Percentiles rank a stretch among this genome's conserved stretches.
phyloP scores from a whole-genome alignment of 2,329 filamentous ascomycete species.

The Ophiosphaerella herpotricha region DNA sequence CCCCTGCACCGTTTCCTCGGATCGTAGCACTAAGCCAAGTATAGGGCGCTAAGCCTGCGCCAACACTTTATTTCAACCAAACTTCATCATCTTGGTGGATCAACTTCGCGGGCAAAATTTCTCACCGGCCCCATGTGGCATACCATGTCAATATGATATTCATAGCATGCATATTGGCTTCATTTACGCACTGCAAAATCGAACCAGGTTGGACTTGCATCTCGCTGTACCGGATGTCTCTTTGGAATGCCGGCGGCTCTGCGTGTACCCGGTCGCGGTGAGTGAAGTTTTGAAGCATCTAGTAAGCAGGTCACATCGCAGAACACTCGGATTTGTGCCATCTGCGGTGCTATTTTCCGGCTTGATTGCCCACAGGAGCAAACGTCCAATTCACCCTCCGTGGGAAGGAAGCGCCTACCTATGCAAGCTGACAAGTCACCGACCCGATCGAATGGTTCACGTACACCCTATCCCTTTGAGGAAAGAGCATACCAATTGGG shows the following conservation, averaged over 20 bases:
- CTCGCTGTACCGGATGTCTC: constrained; percentile 14
- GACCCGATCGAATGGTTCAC: not conserved
- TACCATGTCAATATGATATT: constrained; percentile 11
- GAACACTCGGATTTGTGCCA: not conserved
- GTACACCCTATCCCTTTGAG: no score
- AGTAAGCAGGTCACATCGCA: not conserved
- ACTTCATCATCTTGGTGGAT: constrained; percentile 29
- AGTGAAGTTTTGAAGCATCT: no score
- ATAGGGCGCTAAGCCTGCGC: constrained; percentile 29
- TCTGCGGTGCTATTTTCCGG: not conserved
- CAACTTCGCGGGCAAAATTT: constrained; percentile 15
- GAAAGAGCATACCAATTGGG: not conserved
- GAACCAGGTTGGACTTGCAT: constrained; percentile 10
- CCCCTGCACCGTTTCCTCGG: constrained; percentile 18
- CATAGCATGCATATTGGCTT: constrained; percentile 10
- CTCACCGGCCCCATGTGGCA: constrained; percentile 15
- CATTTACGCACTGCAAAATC: constrained; percentile 25
- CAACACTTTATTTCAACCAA: constrained; percentile 40
- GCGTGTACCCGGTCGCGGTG: constrained; percentile 2
- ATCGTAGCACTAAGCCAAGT: constrained; percentile 19
- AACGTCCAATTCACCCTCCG: not conserved
- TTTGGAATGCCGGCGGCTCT: constrained; percentile 25
- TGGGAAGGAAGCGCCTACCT: no score
- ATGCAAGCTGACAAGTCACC: not conserved
- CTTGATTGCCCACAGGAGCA: not conserved